Evolutionary conservation across 2,329 filamentous ascomycete genomes (phyloP).

Genomic region (Stagonosporopsis tanaceti): DNA sequence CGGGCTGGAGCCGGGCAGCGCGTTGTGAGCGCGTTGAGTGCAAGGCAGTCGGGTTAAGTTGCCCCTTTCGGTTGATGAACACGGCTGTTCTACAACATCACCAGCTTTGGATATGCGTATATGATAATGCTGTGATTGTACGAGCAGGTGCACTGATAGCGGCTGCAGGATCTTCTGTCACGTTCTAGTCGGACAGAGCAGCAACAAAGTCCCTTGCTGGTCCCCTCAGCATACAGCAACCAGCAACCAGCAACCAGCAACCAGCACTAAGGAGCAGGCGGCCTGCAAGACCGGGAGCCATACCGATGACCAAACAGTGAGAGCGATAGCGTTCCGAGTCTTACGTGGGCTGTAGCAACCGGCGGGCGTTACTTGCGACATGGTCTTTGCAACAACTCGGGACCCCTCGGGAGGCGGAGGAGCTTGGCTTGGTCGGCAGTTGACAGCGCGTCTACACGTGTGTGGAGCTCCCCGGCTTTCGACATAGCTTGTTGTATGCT

Average conservation of each 20-base stretch:
- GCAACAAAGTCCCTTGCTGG: background rate
- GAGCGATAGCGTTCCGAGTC: background rate
- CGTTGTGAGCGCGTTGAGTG: constrained; percentile 14
- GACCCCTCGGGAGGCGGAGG: background rate
- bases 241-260: no score
- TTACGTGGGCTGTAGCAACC: background rate
- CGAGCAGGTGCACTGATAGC: background rate
- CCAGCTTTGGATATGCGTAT: background rate
- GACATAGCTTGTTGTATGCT: background rate
- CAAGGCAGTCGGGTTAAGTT: constrained; percentile 26
- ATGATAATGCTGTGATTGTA: background rate
- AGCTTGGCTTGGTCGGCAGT: constrained; percentile 1
- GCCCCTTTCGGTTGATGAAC: constrained; percentile 26
- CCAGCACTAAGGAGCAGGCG: background rate
- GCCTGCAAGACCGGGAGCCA: constrained; percentile 1
- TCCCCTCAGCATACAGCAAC: background rate
- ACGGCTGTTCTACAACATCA: constrained; percentile 12
- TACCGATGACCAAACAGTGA: background rate
- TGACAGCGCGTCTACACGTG: constrained; percentile 1
- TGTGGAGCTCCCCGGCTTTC: background rate
- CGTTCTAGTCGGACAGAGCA: background rate
- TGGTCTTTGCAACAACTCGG: background rate
- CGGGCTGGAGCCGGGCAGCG: constrained; percentile 13
- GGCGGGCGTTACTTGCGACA: background rate
- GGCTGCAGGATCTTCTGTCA: background rate